phyloP scores from a whole-genome alignment of 148 eudicot species.

The Camellia granthamiana region DNA sequence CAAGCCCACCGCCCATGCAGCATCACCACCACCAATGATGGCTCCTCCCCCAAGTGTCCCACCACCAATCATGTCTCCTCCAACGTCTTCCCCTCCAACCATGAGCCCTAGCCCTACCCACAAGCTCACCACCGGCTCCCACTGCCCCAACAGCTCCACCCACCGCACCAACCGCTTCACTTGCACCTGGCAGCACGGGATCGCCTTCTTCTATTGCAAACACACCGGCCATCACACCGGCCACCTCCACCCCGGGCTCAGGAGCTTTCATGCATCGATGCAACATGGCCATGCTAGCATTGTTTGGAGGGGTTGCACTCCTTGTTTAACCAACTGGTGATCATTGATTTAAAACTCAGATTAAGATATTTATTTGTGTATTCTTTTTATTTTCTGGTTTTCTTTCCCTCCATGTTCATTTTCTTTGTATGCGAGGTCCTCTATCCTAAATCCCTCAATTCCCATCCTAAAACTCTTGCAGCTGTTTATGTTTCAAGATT shows the following conservation, averaged over 20 bases:
- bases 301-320: conserved; percentile 23
- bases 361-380: conserved; percentile 15
- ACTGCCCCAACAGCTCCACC: conserved; percentile 1
- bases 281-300: conserved; percentile 19
- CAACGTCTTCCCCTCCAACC: not conserved
- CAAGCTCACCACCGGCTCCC: not conserved
- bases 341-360: not conserved
- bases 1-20: not conserved
- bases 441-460: too few species aligned
- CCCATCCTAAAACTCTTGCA: too few species aligned
- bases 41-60: conserved; percentile 10
- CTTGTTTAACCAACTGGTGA: conserved; percentile 15
- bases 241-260: not conserved
- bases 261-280: not conserved
- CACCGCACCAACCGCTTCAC: not conserved
- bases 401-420: not conserved
- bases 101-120: not conserved
- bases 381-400: not conserved
- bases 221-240: not conserved
- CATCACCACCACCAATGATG: not conserved
- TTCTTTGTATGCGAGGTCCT: too few species aligned
- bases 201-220: not conserved
- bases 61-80: not conserved
- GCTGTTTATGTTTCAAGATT: too few species aligned
- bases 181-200: not conserved